Evolutionary conservation across 2,329 filamentous ascomycete species (phyloP).

Genomic region (Trichothecium sympodiale): DNA sequence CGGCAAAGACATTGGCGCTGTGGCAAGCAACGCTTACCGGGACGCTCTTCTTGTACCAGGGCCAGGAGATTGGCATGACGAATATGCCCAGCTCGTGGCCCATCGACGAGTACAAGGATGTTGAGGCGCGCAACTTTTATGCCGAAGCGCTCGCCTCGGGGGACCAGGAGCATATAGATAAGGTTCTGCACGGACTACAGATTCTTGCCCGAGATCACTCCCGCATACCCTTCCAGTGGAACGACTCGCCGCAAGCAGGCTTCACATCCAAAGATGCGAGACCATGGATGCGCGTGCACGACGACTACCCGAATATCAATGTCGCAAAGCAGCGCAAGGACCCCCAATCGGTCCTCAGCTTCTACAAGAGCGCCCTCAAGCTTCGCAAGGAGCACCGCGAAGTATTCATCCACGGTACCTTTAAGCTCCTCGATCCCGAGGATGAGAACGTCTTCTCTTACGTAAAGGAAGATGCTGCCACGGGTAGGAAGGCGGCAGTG

Average conservation of each 20-base stretch:
- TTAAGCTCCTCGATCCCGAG: conserved; percentile 38
- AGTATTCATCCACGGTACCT: conserved; percentile 51
- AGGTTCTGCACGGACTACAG: conserved; percentile 40
- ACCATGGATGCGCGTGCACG: conserved; percentile 61
- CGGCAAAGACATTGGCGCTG: conserved; percentile 41
- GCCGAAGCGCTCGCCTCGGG: conserved; percentile 26
- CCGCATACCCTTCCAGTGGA: conserved; percentile 58
- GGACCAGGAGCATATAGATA: conserved; percentile 23
- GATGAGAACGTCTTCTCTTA: conserved; percentile 48
- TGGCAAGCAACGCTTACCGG: conserved; percentile 38
- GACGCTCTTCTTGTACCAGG: conserved; percentile 47
- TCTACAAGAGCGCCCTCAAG: conserved; percentile 43
- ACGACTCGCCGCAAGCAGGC: conserved; percentile 42
- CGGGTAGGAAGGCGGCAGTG: conserved; percentile 23
- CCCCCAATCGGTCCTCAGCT: conserved; percentile 40
- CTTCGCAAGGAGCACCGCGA: conserved; percentile 44
- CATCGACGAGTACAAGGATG: conserved; percentile 41
- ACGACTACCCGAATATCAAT: conserved; percentile 45
- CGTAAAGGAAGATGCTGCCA: conserved; percentile 22
- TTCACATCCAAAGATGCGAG: conserved; percentile 36
- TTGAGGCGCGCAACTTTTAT: conserved; percentile 43
- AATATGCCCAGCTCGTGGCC: conserved; percentile 41
- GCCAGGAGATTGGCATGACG: conserved; percentile 51
- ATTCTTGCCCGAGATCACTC: conserved; percentile 53
- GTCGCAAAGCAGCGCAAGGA: conserved; percentile 35